phyloP scores from a whole-genome alignment of 2,329 filamentous ascomycete species.

The Tympanopsis confertula region DNA sequence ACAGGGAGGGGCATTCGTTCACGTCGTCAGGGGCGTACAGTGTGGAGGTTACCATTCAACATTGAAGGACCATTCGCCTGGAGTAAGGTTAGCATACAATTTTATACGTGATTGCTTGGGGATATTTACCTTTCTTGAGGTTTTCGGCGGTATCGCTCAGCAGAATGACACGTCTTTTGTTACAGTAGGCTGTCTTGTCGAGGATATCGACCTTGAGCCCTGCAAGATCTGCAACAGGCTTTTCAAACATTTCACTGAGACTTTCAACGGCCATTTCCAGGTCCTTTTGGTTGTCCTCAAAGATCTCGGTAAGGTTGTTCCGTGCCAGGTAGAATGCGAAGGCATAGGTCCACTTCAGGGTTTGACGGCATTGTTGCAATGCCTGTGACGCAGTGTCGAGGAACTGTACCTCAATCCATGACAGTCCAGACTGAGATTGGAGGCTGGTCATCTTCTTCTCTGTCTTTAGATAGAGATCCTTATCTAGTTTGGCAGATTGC shows the following conservation, averaged over 20 bases:
- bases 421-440: slow-evolving; percentile 87
- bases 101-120: slow-evolving; percentile 1
- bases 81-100: not conserved
- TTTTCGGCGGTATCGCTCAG: slow-evolving; percentile 89
- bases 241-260: slow-evolving; percentile 98
- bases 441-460: slow-evolving; percentile 98
- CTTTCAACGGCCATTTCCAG: slow-evolving; percentile 94
- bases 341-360: slow-evolving; percentile 97
- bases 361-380: slow-evolving; percentile 92
- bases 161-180: slow-evolving; percentile 77
- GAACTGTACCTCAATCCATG: slow-evolving; percentile 98
- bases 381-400: slow-evolving; percentile 86
- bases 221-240: slow-evolving; percentile 79
- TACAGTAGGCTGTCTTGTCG: slow-evolving; percentile 97
- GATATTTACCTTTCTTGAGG: slow-evolving; percentile 64
- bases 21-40: no score
- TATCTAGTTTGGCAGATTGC: slow-evolving; percentile 90
- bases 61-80: slow-evolving; percentile 1
- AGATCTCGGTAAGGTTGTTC: slow-evolving; percentile 93
- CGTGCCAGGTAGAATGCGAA: slow-evolving; percentile 95
- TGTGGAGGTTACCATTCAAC: slow-evolving; percentile 1
- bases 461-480: slow-evolving; percentile 89
- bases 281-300: slow-evolving; percentile 97
- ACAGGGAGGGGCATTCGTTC: no score
- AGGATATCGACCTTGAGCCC: slow-evolving; percentile 96